These are phyloP conservation scores for Ceraceosorus guamensis DNA, from an alignment of 1,284 basidiomycete species.

Conservation along the genomic window DNA sequence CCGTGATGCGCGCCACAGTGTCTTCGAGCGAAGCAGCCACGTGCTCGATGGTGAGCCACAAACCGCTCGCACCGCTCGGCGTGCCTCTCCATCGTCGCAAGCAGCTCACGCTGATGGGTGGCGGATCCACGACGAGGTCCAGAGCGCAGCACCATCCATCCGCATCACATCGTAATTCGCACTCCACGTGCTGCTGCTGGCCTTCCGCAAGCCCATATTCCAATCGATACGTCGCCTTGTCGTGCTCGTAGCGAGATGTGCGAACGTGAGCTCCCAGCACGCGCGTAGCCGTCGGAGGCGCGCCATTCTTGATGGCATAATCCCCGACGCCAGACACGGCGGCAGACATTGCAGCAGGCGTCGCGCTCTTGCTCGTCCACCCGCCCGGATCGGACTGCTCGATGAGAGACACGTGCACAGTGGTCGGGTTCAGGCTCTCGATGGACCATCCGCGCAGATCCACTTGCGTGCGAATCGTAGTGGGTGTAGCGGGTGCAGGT, in stretches of 20 bases:
- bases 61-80: conserved; percentile 75
- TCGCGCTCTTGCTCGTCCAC: conserved; percentile 90
- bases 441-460: conserved; percentile 96
- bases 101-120: conserved; percentile 74
- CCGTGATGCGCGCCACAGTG: conserved; percentile 59
- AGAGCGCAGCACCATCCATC: conserved; percentile 82
- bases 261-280: conserved; percentile 69
- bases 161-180: conserved; percentile 86
- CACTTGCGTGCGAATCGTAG: conserved; percentile 83
- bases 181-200: conserved; percentile 64
- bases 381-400: conserved; percentile 97
- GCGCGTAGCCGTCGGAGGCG: conserved; percentile 79
- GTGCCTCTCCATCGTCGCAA: conserved; percentile 81
- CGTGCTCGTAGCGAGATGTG: conserved; percentile 75
- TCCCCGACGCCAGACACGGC: conserved; percentile 81
- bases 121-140: conserved; percentile 88
- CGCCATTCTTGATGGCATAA: conserved; percentile 84
- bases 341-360: conserved; percentile 70
- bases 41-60: conserved; percentile 94
- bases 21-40: conserved; percentile 68
- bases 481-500: conserved; percentile 59
- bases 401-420: conserved; percentile 83
- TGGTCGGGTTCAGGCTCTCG: conserved; percentile 87
- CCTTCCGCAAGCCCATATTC: conserved; percentile 65
- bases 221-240: conserved; percentile 70